These are phyloP conservation scores for Populus euphratica DNA, from an alignment of 345 rosid species.

Conservation along the genomic window DNA sequence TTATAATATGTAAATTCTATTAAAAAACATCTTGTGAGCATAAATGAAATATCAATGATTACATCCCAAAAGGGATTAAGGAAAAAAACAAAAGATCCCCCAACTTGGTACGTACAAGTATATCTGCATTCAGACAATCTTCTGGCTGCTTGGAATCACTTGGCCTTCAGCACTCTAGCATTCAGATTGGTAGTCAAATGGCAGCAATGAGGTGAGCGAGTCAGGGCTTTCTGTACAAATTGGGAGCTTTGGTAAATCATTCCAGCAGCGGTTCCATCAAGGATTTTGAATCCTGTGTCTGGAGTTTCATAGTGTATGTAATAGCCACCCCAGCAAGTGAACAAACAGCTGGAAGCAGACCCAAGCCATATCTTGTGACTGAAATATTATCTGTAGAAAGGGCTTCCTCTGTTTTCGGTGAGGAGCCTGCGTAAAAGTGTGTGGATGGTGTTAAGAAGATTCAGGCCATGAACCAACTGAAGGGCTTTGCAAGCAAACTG, in stretches of 20 bases:
- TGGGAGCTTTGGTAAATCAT: conserved; percentile 24
- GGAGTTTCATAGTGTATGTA: conserved; percentile 74
- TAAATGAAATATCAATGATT: neutral
- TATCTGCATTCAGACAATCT: neutral
- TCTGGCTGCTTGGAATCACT: neutral
- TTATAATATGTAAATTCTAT: neutral
- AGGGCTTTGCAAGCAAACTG: neutral
- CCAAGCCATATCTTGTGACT: conserved; percentile 77
- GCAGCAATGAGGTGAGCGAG: neutral
- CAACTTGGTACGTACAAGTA: neutral
- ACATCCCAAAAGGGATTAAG: neutral
- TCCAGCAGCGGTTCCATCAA: conserved; percentile 63
- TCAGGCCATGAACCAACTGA: neutral
- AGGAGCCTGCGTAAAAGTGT: conserved; percentile 37
- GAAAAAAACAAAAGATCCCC: neutral
- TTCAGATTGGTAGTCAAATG: neutral
- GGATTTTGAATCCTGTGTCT: conserved; percentile 39
- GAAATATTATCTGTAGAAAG: conserved; percentile 35
- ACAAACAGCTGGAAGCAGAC: conserved; percentile 81
- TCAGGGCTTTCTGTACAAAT: neutral
- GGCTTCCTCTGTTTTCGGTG: conserved; percentile 36
- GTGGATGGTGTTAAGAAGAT: neutral
- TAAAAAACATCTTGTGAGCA: neutral
- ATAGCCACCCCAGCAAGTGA: conserved; percentile 62
- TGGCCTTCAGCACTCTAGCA: neutral